Base-by-base conservation (phyloP, 2,329 filamentous ascomycete species). In the Paecilomyces fulvus region DNA sequence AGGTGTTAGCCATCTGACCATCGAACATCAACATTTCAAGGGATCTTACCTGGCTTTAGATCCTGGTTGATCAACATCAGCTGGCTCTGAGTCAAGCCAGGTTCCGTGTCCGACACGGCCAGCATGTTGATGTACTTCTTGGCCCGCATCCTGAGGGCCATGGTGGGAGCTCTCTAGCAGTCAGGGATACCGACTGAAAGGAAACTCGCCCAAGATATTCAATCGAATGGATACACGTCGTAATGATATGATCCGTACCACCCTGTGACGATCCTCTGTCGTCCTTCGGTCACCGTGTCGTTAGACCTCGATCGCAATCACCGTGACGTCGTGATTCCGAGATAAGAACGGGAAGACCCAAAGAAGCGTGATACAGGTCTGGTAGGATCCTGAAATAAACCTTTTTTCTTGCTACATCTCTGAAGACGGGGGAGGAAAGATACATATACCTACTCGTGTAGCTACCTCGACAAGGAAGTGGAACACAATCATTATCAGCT, bases 1-100 rank as follows among this genome's bases (percentile, higher is more conserved):
- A 53, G 10, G 28, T 6, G 8, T 52, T n/a, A 30, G 58, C 56
- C 11, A 28, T 28, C 25, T 28, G 14, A n/a, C n/a, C 8, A 12
- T 37, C 51, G 49, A 56, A 20, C 33, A 17, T 30, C 30, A 67
- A 66, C 55, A 54, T 52, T 46, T 20, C 17, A 5, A 43, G 49
- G n/a, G 37, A 49, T 61, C 66, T 66, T 65, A 79, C 78, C 79
- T 68, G 80, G 80, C 63, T 90, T 91, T 61, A 94, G 79, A 73
- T 94, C 89, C 70, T 89, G 75, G 71, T 96, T 96, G 63, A 84
- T 89, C 69, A 96, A 81, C 87, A 96, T 91, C 63, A 95, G 78
- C 77, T 96, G 89, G 14, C 86, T 82, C 54, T 81, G 85, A 7
- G 85, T 88, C 65, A 96, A 80, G 50, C 89, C 90, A 1, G 86